Base-by-base conservation (phyloP, 164 flowering plant genomes). In the Hamamelis virginiana region DNA sequence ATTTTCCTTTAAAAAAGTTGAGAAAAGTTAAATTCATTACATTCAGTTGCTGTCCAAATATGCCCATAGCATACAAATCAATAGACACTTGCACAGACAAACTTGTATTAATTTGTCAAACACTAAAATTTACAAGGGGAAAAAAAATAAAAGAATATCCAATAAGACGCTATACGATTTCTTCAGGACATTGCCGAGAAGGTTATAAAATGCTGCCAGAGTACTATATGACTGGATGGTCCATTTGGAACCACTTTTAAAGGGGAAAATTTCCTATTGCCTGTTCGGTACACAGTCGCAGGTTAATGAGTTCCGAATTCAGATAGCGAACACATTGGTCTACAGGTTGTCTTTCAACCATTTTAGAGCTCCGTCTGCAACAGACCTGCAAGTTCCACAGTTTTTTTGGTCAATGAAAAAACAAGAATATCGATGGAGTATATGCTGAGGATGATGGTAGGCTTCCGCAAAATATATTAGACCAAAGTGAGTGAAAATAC, bases 341-440 rank as follows among this genome's bases (percentile, higher is more conserved):
- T 81, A 91, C 41, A 89, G 80, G 75, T 87, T 90, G 81, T 91
- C 92, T 80, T 83, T 90, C 69, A 94, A 71, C 97, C 97, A 94
- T 65, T 85, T 94, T 47, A 88, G 69, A 64, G 82, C 96, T 72
- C 97, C 98, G 75, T 84, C 87, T 53, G 87, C 92, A 66, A 83
- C 82, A 64, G 96, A 83, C 86, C 98, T 94, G 93, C 78, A 79
- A 66, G 50, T 64, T 72, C 25, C 48, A 72, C 46, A 48, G 13
- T 5, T 52, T 48, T 51, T 38, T 27, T 25, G 3, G 50, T 41
- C 66, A 69, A 14, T 16, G 19, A 19, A 51, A 51, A 69, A 44
- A n/a, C 15, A 19, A 13, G 50, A 1, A 41, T 47, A 48, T n/a
- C 23, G 15, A 26, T 18, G 59, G 25, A 55, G 51, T 14, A 0